These are phyloP conservation scores for Circinella minor DNA, from an alignment of 371 early-diverging fungal genomes.

Conservation along the genomic window DNA sequence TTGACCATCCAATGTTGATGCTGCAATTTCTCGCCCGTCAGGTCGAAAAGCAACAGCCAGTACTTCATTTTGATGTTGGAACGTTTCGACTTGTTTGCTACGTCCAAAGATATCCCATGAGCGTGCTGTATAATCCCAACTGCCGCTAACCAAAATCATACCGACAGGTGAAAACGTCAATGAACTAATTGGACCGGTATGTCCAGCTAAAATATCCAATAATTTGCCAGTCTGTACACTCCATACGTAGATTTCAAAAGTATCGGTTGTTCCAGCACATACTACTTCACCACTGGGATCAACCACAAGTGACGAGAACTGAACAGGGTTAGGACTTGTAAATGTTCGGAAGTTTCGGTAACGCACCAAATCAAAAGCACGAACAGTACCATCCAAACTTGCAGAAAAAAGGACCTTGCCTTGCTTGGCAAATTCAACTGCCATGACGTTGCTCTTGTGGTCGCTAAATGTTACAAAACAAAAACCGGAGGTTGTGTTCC, in stretches of 20 bases:
- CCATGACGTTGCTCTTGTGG: constrained; percentile 83
- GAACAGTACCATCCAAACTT: constrained; percentile 96
- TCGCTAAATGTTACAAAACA: constrained; percentile 98
- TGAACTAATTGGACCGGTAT: constrained; percentile 88
- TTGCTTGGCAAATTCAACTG: constrained; percentile 90
- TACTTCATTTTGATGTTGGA: constrained; percentile 86
- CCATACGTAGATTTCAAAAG: constrained; percentile 97
- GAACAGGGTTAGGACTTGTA: constrained; percentile 94
- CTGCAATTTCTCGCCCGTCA: constrained; percentile 87
- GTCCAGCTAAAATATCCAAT: constrained; percentile 93
- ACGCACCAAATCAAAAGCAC: constrained; percentile 95
- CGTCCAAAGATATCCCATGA: constrained; percentile 96
- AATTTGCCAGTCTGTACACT: constrained; percentile 96
- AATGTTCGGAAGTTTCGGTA: constrained; percentile 98
- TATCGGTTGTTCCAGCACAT: constrained; percentile 93
- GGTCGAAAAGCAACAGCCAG: constrained; percentile 90
- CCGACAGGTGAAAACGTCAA: constrained; percentile 88
- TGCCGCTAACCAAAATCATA: constrained; percentile 79
- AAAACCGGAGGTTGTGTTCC: constrained; percentile 95
- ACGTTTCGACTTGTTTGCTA: constrained; percentile 75
- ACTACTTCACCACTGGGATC: constrained; percentile 97
- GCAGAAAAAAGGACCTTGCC: constrained; percentile 94
- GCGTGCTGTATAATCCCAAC: constrained; percentile 95
- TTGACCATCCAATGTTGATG: constrained; percentile 91
- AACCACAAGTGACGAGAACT: constrained; percentile 91